phyloP scores from a whole-genome alignment of 225 moss, liverwort and hornwort species.

The Pleurozium schreberi region DNA sequence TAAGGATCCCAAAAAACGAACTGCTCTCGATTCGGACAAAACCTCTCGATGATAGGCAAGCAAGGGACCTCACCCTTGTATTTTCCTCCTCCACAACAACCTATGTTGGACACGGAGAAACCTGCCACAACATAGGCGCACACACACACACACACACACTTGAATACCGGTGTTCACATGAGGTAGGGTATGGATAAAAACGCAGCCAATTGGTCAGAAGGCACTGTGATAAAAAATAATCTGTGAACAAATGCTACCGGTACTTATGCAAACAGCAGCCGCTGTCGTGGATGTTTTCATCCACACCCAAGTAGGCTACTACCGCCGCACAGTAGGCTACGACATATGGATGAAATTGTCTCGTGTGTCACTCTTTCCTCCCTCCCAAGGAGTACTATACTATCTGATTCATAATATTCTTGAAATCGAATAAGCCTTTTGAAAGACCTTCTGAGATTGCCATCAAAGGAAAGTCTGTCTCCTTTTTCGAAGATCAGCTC shows the following conservation, averaged over 20 bases:
- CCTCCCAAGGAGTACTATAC: neutral
- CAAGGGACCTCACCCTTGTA: constrained; percentile 59
- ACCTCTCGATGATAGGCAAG: neutral
- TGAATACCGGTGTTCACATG: neutral
- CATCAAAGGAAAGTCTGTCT: too few relatives aligned
- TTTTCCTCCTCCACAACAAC: constrained; percentile 62
- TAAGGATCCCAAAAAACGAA: constrained; percentile 69
- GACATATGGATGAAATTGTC: neutral
- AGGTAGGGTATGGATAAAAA: too few relatives aligned
- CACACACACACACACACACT: neutral
- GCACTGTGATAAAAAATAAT: neutral
- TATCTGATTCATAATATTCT: neutral
- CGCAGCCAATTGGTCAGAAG: neutral
- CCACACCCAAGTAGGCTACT: neutral
- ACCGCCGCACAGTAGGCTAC: too few relatives aligned
- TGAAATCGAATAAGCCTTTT: neutral
- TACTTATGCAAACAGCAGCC: neutral
- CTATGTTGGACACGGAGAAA: constrained; percentile 40
- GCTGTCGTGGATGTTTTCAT: neutral
- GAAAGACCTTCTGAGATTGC: neutral
- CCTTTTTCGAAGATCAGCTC: neutral
- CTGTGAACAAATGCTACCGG: neutral
- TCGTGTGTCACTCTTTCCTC: neutral
- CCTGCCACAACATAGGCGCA: constrained; percentile 19
- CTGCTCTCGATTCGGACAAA: constrained; percentile 22